Evolutionary conservation across 2,329 filamentous ascomycete species (phyloP).

Genomic region (Beauveria bassiana): DNA sequence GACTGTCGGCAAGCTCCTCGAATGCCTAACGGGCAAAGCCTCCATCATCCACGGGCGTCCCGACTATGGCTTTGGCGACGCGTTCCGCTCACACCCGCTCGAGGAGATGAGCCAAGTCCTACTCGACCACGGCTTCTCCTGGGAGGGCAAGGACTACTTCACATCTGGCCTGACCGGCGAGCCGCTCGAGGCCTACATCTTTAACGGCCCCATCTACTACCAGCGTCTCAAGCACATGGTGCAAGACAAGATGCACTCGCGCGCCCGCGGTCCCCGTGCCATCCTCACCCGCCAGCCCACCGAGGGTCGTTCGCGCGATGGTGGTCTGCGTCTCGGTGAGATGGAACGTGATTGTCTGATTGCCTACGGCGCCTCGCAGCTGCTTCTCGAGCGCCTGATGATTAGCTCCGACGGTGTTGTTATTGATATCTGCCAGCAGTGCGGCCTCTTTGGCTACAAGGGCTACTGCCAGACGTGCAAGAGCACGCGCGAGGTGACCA

Average conservation of each 20-base stretch:
- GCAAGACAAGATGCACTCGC: conserved; percentile 98
- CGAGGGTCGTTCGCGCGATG: conserved; percentile 86
- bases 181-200: conserved; percentile 88
- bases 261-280: conserved; percentile 79
- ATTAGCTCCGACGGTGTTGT: conserved; percentile 82
- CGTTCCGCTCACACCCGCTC: conserved; percentile 76
- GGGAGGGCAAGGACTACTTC: conserved; percentile 95
- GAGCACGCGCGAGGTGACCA: conserved; percentile 73
- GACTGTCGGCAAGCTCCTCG: conserved; percentile 97
- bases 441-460: conserved; percentile 90
- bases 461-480: conserved; percentile 93
- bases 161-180: conserved; percentile 94
- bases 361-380: conserved; percentile 88
- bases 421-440: conserved; percentile 89
- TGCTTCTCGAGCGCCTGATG: conserved; percentile 91
- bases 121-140: conserved; percentile 84
- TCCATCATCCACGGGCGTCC: conserved; percentile 77
- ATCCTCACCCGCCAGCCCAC: conserved; percentile 94
- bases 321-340: conserved; percentile 87
- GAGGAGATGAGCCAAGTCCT: conserved; percentile 84
- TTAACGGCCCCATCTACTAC: conserved; percentile 98
- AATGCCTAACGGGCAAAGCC: conserved; percentile 90
- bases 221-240: conserved; percentile 99
- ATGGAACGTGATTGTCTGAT: conserved; percentile 99
- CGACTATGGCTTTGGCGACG: conserved; percentile 75